A percentile compares a stretch with the other conserved stretches of the same genome.
Evolutionary conservation across 2,329 filamentous ascomycete species (phyloP).

Genomic region (Grosmannia clavigera): DNA sequence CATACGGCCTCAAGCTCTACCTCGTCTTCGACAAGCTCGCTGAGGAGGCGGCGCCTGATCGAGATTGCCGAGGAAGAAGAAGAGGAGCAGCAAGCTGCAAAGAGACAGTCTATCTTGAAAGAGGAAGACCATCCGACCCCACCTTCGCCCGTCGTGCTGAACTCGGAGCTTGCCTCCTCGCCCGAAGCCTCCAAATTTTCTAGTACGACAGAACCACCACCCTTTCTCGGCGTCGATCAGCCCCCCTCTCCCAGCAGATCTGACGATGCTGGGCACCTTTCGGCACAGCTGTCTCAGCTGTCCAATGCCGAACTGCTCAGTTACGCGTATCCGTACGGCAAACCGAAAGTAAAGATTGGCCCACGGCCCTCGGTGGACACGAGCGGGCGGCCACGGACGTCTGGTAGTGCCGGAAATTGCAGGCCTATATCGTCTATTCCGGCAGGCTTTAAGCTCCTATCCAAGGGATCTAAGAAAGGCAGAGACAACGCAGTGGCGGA

Average conservation of each 20-base stretch:
- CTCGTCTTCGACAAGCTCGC: conserved; percentile 71
- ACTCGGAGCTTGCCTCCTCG: conserved; percentile 37
- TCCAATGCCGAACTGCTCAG: conserved; percentile 37
- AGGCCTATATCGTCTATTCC: conserved; percentile 71
- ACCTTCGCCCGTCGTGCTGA: conserved; percentile 31
- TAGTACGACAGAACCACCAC: conserved; percentile 35
- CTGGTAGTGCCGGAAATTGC: conserved; percentile 43
- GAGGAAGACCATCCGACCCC: conserved; percentile 26
- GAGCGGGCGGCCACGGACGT: conserved; percentile 48
- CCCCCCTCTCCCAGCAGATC: conserved; percentile 34
- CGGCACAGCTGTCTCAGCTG: conserved; percentile 39
- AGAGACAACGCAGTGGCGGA: background rate
- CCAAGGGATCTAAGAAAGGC: conserved; percentile 42
- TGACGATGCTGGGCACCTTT: conserved; percentile 31
- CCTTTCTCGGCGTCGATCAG: conserved; percentile 34
- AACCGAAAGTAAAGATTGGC: conserved; percentile 79
- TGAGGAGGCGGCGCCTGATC: conserved; percentile 64
- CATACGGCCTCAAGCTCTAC: conserved; percentile 80
- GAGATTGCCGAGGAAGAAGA: conserved; percentile 93
- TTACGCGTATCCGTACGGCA: conserved; percentile 39
- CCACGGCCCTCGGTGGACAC: conserved; percentile 67
- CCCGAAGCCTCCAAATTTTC: conserved; percentile 39
- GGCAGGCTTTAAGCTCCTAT: conserved; percentile 61
- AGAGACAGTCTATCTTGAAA: conserved; percentile 42
- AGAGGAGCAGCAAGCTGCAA: conserved; percentile 43